phyloP scores from a whole-genome alignment of 2,329 filamentous ascomycete genomes.

The Alternaria metachromatica region DNA sequence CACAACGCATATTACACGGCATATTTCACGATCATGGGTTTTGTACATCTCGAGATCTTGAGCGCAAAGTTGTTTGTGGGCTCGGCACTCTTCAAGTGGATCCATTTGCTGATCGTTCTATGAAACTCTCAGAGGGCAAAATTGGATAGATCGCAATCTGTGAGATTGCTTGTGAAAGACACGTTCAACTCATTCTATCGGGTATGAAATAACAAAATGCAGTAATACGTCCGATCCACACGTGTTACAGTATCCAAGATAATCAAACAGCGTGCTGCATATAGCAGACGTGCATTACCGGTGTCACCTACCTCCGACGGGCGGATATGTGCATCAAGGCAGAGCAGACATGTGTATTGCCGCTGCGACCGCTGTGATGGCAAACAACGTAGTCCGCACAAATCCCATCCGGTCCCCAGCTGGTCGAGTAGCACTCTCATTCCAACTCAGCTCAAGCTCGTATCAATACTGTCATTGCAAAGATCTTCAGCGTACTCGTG shows the following conservation, averaged over 20 bases:
- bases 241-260: neutral
- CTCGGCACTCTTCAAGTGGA: neutral
- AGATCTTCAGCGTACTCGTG: neutral
- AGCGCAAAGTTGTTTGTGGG: neutral
- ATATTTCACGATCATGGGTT: neutral
- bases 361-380: too few relatives aligned
- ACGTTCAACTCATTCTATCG: neutral
- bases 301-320: neutral
- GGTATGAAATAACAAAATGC: neutral
- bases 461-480: neutral
- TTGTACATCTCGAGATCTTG: neutral
- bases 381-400: neutral
- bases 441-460: neutral
- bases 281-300: neutral
- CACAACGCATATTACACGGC: neutral
- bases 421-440: neutral
- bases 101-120: neutral
- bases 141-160: neutral
- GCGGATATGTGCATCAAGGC: neutral
- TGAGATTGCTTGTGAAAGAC: neutral
- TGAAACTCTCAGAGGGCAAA: rapidly evolving
- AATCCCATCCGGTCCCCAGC: neutral
- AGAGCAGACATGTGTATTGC: neutral
- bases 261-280: neutral
- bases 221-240: neutral